These are phyloP conservation scores for Sequoia sempervirens DNA, from an alignment of 75 land plant genomes.

Conservation along the genomic window DNA sequence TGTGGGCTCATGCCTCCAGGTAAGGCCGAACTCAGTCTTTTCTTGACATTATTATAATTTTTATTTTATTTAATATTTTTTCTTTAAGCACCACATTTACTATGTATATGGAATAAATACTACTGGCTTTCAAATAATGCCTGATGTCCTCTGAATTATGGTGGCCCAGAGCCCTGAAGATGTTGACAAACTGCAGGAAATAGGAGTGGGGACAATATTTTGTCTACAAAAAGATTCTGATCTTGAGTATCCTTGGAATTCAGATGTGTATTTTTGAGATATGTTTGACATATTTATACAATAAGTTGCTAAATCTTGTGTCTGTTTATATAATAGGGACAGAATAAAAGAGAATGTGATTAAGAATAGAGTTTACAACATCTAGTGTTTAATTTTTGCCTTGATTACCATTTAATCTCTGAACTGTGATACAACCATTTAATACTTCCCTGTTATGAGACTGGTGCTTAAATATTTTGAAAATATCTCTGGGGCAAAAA, in stretches of 20 bases:
- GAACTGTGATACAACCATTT: neutral
- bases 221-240: slow-evolving; percentile 94
- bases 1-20: slow-evolving; percentile 98
- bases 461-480: neutral
- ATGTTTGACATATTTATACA: neutral
- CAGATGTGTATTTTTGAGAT: neutral
- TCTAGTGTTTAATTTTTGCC: neutral
- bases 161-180: slow-evolving; percentile 73
- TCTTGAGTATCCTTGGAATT: slow-evolving; percentile 79
- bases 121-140: neutral
- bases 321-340: neutral
- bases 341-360: neutral
- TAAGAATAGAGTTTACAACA: neutral
- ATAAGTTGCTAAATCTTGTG: neutral
- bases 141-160: neutral
- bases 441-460: neutral
- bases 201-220: slow-evolving; percentile 86
- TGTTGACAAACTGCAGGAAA: slow-evolving; percentile 70
- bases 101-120: neutral
- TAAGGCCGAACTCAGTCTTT: slow-evolving; percentile 10
- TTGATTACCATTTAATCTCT: neutral
- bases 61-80: neutral
- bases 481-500: neutral
- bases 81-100: neutral
- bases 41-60: neutral